Evolutionary conservation across 257 asterid genomes (phyloP).

Genomic region (Gynochthodes officinalis): DNA sequence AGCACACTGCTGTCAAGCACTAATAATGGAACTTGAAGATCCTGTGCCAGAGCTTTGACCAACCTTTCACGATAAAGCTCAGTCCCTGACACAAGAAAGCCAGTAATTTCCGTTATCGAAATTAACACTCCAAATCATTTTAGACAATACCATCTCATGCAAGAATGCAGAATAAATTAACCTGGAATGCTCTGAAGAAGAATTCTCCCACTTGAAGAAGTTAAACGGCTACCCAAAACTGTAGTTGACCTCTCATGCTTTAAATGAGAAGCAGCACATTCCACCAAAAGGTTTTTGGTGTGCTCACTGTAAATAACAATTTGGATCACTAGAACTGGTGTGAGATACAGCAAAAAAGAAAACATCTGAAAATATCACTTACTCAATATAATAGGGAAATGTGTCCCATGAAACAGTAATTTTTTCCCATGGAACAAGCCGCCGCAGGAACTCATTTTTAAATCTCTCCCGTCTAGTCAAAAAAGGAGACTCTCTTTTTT

Average conservation of each 20-base stretch:
- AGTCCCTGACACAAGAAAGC: conserved; percentile 53
- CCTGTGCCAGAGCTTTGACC: conserved; percentile 91
- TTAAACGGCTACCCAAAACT: conserved; percentile 69
- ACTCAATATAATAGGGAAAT: conserved; percentile 89
- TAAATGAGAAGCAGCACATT: conserved; percentile 87
- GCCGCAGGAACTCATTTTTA: conserved; percentile 70
- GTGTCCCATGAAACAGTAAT: conserved; percentile 88
- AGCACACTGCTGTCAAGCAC: conserved; percentile 83
- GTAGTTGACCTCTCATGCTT: conserved; percentile 63
- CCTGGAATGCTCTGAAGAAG: conserved; percentile 89
- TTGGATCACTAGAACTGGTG: conserved; percentile 27
- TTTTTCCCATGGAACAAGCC: conserved; percentile 94
- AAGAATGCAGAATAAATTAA: conserved; percentile 17
- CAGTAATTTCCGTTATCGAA: conserved; percentile 19
- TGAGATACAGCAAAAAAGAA: conserved; percentile 9
- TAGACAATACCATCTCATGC: neutral
- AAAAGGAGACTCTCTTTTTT: conserved; percentile 87
- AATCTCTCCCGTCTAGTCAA: conserved; percentile 65
- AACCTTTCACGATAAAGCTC: conserved; percentile 95
- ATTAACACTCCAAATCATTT: neutral
- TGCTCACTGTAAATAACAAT: conserved; percentile 51
- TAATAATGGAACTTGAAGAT: conserved; percentile 78
- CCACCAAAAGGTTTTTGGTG: conserved; percentile 71
- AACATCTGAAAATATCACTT: conserved; percentile 24
- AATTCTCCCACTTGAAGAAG: conserved; percentile 86